phyloP scores from a whole-genome alignment of 2,329 filamentous ascomycete species.

The Colletotrichum coccodes region DNA sequence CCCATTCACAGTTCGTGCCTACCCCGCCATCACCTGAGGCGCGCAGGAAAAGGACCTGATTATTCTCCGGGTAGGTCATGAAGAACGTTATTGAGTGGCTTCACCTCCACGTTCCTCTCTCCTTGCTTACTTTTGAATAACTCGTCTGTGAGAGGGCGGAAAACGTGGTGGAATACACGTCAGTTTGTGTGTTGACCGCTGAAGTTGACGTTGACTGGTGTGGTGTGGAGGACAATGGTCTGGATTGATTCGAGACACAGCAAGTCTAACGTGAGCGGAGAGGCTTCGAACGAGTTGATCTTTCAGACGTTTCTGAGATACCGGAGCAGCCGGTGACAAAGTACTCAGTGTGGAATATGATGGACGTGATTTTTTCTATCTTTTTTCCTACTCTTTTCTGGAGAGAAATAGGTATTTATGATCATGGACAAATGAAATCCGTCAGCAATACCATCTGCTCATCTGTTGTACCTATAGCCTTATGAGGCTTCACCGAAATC shows the following conservation, averaged over 20 bases:
- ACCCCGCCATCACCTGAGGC: slow-evolving; percentile 25
- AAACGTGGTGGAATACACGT: not conserved
- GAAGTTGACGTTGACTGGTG: not conserved
- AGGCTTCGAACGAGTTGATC: not conserved
- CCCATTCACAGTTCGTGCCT: slow-evolving; percentile 27
- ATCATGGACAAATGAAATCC: slow-evolving; percentile 12
- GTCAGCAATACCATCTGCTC: slow-evolving; percentile 7
- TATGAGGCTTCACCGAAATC: not conserved
- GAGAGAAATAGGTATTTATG: not conserved
- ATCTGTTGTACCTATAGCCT: slow-evolving; percentile 7
- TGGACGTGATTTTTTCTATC: not conserved
- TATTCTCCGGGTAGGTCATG: not conserved
- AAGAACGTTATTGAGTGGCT: not conserved
- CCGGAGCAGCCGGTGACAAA: not conserved
- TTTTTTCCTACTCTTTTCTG: too few species aligned
- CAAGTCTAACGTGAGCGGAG: not conserved
- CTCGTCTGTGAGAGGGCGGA: not conserved
- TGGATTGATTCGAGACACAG: not conserved
- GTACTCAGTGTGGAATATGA: not conserved
- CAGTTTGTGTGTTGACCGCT: not conserved
- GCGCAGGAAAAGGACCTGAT: not conserved
- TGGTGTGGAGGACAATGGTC: not conserved
- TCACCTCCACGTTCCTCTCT: not conserved
- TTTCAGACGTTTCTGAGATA: not conserved
- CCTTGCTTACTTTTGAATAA: not conserved